Conservation (phyloP, 2,329 filamentous ascomycete species). For the Microascus cirrosus region DNA sequence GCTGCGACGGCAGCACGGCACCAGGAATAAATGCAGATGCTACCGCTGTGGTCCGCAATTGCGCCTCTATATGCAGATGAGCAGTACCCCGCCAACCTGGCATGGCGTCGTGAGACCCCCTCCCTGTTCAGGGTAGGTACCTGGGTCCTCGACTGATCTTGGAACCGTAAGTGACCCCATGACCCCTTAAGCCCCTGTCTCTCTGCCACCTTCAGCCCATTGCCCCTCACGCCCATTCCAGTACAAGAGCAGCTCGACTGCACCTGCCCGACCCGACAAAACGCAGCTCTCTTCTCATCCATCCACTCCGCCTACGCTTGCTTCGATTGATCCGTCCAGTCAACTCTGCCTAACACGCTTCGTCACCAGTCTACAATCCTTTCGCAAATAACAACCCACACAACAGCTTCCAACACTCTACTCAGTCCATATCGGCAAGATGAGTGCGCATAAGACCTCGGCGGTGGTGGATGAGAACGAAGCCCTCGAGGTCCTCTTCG, state of each 20-base stretch:
- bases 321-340: neutral
- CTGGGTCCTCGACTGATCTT: neutral
- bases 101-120: neutral
- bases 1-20: too few relatives aligned
- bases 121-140: neutral
- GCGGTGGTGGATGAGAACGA: conserved; percentile 40
- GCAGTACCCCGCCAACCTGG: too few relatives aligned
- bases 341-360: neutral
- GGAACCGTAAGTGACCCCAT: neutral
- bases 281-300: neutral
- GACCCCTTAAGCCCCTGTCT: neutral
- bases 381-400: neutral
- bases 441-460: conserved; percentile 46
- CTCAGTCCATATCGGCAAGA: conserved; percentile 25
- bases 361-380: neutral
- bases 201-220: neutral
- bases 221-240: neutral
- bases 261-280: neutral
- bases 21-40: too few relatives aligned
- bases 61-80: too few relatives aligned
- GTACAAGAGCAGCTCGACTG: neutral
- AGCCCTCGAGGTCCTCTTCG: conserved; percentile 49
- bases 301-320: neutral
- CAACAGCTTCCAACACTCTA: neutral
- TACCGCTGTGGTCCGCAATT: too few relatives aligned